These are phyloP conservation scores for Cercophora scortea DNA, from an alignment of 495 filamentous ascomycete genomes.

Conservation along the genomic window DNA sequence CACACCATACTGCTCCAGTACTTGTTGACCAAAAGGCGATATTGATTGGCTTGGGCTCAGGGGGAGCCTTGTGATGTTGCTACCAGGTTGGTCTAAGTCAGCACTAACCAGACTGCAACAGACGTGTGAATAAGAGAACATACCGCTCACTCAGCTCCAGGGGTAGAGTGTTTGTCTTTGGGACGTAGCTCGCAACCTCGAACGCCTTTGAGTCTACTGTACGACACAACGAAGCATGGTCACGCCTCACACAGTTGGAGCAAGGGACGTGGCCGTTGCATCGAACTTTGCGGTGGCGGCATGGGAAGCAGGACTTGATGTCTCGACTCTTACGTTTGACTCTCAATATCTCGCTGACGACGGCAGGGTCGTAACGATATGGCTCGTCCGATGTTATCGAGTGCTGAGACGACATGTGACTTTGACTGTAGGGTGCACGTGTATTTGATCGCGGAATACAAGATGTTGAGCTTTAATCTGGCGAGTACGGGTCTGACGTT, in stretches of 20 bases:
- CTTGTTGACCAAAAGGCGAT: not conserved
- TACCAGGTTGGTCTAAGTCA: too few species aligned
- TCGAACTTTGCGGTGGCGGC: conserved; percentile 6
- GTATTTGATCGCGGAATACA: too few species aligned
- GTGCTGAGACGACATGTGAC: too few species aligned
- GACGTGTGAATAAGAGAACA: too few species aligned
- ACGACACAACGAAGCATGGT: conserved; percentile 3
- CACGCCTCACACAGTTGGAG: conserved; percentile 4
- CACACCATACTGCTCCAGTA: not conserved
- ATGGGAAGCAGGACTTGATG: conserved; percentile 8
- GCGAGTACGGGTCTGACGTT: too few species aligned
- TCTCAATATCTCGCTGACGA: conserved; percentile 4
- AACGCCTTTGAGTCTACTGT: not conserved
- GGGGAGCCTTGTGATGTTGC: too few species aligned
- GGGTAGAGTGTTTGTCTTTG: not conserved
- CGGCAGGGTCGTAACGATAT: not conserved
- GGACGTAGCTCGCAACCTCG: not conserved
- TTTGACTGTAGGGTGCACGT: too few species aligned
- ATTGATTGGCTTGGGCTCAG: too few species aligned
- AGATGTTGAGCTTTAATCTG: too few species aligned
- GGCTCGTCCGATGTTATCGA: too few species aligned
- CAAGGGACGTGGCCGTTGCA: conserved; percentile 4
- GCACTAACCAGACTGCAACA: too few species aligned
- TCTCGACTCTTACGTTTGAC: conserved; percentile 3
- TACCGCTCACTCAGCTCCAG: not conserved